Evolutionary conservation across 2,329 filamentous ascomycete genomes (phyloP), one percentile per base, ranked within the genome.

Genomic region (Bertia moriformis): DNA sequence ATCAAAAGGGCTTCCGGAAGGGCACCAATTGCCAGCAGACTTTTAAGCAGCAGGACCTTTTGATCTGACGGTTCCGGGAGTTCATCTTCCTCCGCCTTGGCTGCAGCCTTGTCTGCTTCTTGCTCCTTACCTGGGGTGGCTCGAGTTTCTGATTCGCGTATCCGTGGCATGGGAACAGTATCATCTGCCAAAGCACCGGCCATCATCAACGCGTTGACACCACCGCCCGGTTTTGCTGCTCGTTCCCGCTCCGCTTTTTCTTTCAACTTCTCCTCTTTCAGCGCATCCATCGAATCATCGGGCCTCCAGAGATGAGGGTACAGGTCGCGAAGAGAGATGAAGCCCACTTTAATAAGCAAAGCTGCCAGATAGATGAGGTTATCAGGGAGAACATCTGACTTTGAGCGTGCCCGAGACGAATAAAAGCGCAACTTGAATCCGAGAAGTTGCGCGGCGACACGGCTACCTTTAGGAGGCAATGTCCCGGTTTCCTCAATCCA

Each of bases 351-450:
- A 60, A 98, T 88, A 19, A 98, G 72, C 22, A 96, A 71, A 1
- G 91, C 88, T 0, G 88, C 82, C 14, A 98, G 71, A 48, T 91
- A 93, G 19, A 96, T 85, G 3, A 98, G 68, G 49, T 98, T 98
- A 29, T 91, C 84, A 0, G 91, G 91, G 2, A 96, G 67, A 2
- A 78, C 69, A 50, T 96, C 91, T 1, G 71, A 65, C 40, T 78
- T 71, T 43, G 84, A 76, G 41, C 89, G 75, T 24, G 82, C 78
- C 19, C 78, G 67, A 0, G 86, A 93, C 30, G 85, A 83, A 53
- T 98, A 98, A 57, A 94, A 98, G 13, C 85, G 83, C 38, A 98
- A 71, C 59, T 98, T 98, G 69, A 98, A 98, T 3, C 91, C 91
- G 13, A 98, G 76, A 3, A 98, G 71, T 55, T 96, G 91, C 19